phyloP scores from a whole-genome alignment of 2,329 filamentous ascomycete species.

The Chaetomiaceae sp. region DNA sequence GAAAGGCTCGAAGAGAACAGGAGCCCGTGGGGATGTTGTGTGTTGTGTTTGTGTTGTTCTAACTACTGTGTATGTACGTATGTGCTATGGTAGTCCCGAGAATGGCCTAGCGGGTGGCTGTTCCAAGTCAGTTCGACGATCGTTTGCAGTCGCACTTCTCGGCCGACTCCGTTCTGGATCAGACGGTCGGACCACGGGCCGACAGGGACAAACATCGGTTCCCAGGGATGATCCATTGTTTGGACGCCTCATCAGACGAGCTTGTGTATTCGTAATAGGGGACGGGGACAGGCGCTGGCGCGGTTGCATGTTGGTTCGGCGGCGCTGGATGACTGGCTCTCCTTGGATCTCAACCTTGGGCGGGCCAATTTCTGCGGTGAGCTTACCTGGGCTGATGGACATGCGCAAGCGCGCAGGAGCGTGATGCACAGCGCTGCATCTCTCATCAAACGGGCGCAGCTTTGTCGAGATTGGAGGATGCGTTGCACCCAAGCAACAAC shows the following conservation, averaged over 20 bases:
- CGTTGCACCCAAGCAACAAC: slow-evolving; percentile 9
- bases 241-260: slow-evolving; percentile 2
- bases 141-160: background rate
- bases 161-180: background rate
- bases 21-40: background rate
- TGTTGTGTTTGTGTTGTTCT: background rate
- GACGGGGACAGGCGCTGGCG: slow-evolving; percentile 5
- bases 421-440: slow-evolving; percentile 8
- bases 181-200: background rate
- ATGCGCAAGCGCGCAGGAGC: slow-evolving; percentile 19
- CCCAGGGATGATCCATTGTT: background rate
- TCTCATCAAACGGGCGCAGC: slow-evolving; percentile 17
- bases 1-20: background rate
- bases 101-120: background rate
- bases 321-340: slow-evolving; percentile 16
- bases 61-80: too few relatives aligned
- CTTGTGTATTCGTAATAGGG: slow-evolving; percentile 3
- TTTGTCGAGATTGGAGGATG: slow-evolving; percentile 21
- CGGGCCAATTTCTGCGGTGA: slow-evolving; percentile 8
- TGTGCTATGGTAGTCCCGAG: too few relatives aligned
- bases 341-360: background rate
- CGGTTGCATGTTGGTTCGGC: slow-evolving; percentile 18
- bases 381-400: background rate
- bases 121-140: background rate
- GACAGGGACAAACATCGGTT: background rate